These are phyloP conservation scores for Fraxinus nigra DNA, from an alignment of 305 asterid genomes.

Conservation along the genomic window DNA sequence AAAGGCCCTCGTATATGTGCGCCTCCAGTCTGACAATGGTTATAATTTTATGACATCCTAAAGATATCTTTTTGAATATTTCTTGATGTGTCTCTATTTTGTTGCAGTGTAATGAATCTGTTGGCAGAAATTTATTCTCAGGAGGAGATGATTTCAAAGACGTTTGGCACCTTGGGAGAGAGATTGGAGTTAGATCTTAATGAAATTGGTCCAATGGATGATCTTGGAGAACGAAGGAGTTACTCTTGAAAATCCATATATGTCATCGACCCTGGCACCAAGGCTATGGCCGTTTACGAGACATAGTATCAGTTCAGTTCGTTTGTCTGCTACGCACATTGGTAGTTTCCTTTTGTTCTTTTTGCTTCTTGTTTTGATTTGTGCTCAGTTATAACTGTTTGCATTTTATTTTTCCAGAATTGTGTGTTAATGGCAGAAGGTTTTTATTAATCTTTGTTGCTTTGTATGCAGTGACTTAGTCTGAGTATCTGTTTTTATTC, in stretches of 20 bases:
- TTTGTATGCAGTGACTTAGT: conserved; percentile 3
- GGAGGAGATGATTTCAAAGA: conserved; percentile 85
- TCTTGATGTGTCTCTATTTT: conserved; percentile 28
- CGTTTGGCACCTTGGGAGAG: conserved; percentile 43
- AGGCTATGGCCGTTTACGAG: conserved; percentile 99
- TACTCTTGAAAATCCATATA: conserved; percentile 69
- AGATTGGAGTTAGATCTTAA: conserved; percentile 75
- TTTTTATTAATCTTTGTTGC: background rate
- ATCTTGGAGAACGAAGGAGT: conserved; percentile 58
- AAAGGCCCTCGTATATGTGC: background rate
- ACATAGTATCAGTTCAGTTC: conserved; percentile 91
- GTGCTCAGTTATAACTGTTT: background rate
- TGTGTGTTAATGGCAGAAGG: background rate
- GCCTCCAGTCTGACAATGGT: background rate
- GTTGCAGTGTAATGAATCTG: conserved; percentile 94
- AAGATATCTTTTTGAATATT: conserved; percentile 20
- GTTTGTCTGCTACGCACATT: conserved; percentile 90
- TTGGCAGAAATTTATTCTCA: conserved; percentile 97
- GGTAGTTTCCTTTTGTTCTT: conserved; percentile 42
- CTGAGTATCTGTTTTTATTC: conserved; percentile 5
- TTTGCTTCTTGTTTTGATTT: background rate
- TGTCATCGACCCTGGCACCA: conserved; percentile 84
- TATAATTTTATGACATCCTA: background rate
- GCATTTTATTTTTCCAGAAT: background rate
- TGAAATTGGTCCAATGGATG: conserved; percentile 53